Base-by-base conservation (phyloP, 108 stramenopile genomes). In the Pseudonitzschia pungens region DNA sequence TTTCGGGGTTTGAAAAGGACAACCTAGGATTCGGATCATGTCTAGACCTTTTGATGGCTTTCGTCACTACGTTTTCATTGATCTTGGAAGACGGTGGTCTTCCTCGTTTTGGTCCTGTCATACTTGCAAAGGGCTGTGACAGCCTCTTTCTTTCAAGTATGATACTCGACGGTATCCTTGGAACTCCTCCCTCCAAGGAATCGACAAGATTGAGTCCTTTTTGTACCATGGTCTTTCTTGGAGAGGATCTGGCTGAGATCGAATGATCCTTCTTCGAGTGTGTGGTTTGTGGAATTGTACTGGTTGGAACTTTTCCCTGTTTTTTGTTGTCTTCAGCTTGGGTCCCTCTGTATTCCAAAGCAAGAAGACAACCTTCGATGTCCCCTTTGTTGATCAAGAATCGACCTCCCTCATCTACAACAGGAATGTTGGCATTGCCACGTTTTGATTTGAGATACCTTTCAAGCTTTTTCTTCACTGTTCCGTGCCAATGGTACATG, bases 401-500 rank as follows among this genome's bases (percentile, higher is more conserved):
- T 11, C 45, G 45, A 12, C 45, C 45, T 12, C 6, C 6, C 2
- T 48, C 45, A 48, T 48, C 45, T 18, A 36, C 45, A 48, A 48
- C 18, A 18, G 16, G 16, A 48, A 48, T 14, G 14, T 48, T 48
- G 18, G 16, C 7, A 18, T 48, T 48, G 45, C 45, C 45, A 12
- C 78, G 71, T 63, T 85, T 87, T 45, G 76, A 64, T n/a, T 53
- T 66, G 24, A 93, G 75, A 65, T 89, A 90, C 58, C 84, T 89
- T 78, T 92, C 90, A 54, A 92, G 80, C 72, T 92, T 93, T n/a
- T 89, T 83, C 75, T 91, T 92, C 94, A 96, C 93, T 11, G 83
- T 85, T 2, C 91, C 91, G 77, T 97, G 96, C 95, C 95, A 97
- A 73, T 94, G 94, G 76, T 96, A 93, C 81, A 93, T 97, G 74